These are phyloP conservation scores for Phytophthora hybrid DNA, from an alignment of 352 stramenopile species.

Conservation along the genomic window DNA sequence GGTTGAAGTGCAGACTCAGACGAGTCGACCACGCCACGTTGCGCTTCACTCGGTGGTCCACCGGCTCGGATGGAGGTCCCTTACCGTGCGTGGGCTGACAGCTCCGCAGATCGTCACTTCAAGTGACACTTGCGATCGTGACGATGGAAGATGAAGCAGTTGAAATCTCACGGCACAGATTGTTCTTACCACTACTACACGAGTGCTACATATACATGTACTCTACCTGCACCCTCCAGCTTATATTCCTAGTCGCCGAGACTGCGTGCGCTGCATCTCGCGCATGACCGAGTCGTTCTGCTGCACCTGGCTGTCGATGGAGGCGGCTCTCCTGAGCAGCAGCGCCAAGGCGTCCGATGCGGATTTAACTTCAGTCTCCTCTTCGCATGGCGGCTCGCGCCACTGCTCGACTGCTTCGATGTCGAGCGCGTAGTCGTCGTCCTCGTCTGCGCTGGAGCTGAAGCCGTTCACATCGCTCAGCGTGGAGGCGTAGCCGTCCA, in stretches of 20 bases:
- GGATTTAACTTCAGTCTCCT: constrained; percentile 21
- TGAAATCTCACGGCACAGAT: not conserved
- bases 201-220: not conserved
- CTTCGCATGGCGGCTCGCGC: constrained; percentile 22
- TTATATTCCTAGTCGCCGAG: constrained; percentile 12
- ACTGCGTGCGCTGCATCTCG: constrained; percentile 29
- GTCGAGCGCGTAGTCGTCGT: constrained; percentile 26
- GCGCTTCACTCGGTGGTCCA: constrained; percentile 6
- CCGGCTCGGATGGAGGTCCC: not conserved
- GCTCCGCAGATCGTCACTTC: constrained; percentile 1
- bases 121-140: constrained; percentile 11
- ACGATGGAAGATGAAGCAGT: not conserved
- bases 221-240: not conserved
- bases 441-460: constrained; percentile 35
- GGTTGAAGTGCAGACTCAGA: constrained; percentile 5
- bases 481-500: constrained; percentile 29
- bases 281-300: constrained; percentile 36
- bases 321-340: constrained; percentile 21
- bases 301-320: constrained; percentile 36
- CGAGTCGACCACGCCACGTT: not conserved
- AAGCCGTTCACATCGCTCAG: constrained; percentile 40
- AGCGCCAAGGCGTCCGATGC: constrained; percentile 20
- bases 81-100: too few species aligned
- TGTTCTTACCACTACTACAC: too few species aligned
- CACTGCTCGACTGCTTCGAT: constrained; percentile 25